phyloP scores from a whole-genome alignment of 352 stramenopile species.

The Phytophthora rubi region DNA sequence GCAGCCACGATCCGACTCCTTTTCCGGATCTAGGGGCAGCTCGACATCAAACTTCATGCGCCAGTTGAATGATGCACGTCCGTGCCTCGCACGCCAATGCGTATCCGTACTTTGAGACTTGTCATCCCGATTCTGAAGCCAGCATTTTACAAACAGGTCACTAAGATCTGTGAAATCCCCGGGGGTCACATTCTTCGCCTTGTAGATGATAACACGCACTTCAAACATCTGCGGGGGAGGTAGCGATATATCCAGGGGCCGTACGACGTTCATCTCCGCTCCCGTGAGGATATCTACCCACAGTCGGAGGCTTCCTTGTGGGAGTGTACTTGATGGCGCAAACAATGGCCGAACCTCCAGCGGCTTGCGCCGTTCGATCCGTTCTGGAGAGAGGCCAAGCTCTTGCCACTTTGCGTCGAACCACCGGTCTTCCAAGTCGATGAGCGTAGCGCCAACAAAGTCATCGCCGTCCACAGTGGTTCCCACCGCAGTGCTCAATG shows the following conservation, averaged over 20 bases:
- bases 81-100: constrained; percentile 90
- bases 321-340: constrained; percentile 72
- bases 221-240: constrained; percentile 81
- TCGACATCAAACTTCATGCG: constrained; percentile 92
- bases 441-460: constrained; percentile 91
- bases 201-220: constrained; percentile 94
- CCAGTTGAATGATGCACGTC: constrained; percentile 92
- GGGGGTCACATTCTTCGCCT: constrained; percentile 87
- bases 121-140: constrained; percentile 84
- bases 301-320: constrained; percentile 75
- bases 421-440: constrained; percentile 94
- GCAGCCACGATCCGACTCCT: constrained; percentile 69
- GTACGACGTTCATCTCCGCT: constrained; percentile 69
- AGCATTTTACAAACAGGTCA: constrained; percentile 91
- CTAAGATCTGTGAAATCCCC: constrained; percentile 87
- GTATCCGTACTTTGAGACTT: constrained; percentile 87
- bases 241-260: constrained; percentile 82
- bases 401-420: constrained; percentile 89
- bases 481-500: constrained; percentile 49
- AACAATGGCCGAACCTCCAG: constrained; percentile 70
- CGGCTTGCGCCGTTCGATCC: constrained; percentile 54
- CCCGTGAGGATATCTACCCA: constrained; percentile 92
- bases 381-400: constrained; percentile 50
- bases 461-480: constrained; percentile 78
- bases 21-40: constrained; percentile 74